These are phyloP conservation scores for Vaccinium vitisidaea DNA, from an alignment of 148 eudicot genomes.

Conservation along the genomic window DNA sequence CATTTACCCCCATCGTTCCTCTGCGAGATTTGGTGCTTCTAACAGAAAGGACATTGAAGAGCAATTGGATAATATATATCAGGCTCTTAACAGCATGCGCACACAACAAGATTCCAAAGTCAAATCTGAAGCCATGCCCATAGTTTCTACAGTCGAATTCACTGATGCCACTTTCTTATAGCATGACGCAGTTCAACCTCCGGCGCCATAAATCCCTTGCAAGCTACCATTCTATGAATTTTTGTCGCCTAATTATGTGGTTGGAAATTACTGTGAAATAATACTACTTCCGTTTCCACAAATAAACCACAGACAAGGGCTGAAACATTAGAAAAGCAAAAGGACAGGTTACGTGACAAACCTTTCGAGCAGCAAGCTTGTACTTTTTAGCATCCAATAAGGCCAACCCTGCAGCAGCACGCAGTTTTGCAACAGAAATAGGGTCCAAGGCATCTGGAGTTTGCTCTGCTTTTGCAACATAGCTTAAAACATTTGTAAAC, in stretches of 20 bases:
- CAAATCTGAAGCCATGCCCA: not conserved
- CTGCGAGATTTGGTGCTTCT: not conserved
- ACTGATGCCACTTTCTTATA: not conserved
- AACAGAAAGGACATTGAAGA: not conserved
- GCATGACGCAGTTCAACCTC: not conserved
- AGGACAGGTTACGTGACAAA: constrained; percentile 25
- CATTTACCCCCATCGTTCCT: not conserved
- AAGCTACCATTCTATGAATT: not conserved
- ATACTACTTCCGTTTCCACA: not conserved
- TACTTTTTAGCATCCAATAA: constrained; percentile 73
- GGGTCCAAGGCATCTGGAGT: constrained; percentile 63
- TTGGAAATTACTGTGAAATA: not conserved
- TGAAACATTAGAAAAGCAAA: not conserved
- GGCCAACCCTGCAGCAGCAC: constrained; percentile 86
- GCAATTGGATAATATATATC: no score
- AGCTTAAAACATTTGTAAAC: constrained; percentile 85
- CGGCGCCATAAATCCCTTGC: not conserved
- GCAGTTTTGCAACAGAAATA: constrained; percentile 62
- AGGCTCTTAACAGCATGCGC: not conserved
- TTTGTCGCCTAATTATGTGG: not conserved
- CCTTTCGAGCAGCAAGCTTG: constrained; percentile 95
- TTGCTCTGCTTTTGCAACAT: constrained; percentile 88
- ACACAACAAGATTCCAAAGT: not conserved
- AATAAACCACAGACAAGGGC: not conserved
- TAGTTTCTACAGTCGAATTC: not conserved